These are phyloP conservation scores for Gossypium bickii DNA, from an alignment of 345 rosid species.

Conservation along the genomic window DNA sequence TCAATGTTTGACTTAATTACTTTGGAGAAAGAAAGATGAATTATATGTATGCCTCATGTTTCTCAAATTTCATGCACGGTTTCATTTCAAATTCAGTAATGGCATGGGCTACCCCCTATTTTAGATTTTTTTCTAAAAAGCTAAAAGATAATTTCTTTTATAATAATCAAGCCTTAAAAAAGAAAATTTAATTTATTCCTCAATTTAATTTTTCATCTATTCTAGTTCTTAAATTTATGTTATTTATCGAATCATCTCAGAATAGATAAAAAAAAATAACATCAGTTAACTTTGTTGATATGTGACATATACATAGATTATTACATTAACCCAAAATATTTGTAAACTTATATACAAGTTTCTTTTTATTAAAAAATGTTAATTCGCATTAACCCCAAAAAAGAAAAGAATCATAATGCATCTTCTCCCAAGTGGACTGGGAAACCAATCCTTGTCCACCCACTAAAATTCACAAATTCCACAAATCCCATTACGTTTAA, in stretches of 20 bases:
- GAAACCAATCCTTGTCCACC: neutral
- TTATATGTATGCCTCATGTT: neutral
- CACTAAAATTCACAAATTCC: neutral
- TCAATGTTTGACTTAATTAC: conserved; percentile 6
- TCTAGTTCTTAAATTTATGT: too few relatives aligned
- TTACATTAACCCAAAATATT: too few relatives aligned
- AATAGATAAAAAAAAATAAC: too few relatives aligned
- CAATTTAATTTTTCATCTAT: too few relatives aligned
- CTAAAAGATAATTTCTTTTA: too few relatives aligned
- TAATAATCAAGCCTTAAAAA: too few relatives aligned
- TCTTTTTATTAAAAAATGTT: neutral
- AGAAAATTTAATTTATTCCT: too few relatives aligned
- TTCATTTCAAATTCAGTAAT: neutral
- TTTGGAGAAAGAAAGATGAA: neutral
- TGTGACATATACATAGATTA: too few relatives aligned
- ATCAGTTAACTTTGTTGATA: too few relatives aligned
- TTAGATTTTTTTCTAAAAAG: neutral
- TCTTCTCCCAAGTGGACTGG: conserved; percentile 6
- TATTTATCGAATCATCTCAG: too few relatives aligned
- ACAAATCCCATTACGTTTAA: neutral
- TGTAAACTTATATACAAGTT: too few relatives aligned
- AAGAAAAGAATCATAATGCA: neutral
- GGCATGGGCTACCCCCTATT: neutral
- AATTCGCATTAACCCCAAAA: neutral
- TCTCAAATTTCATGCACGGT: neutral